Evolutionary conservation across 2,329 filamentous ascomycete genomes (phyloP), one percentile per base, ranked within the genome.

Genomic region (Penicillium sp.): DNA sequence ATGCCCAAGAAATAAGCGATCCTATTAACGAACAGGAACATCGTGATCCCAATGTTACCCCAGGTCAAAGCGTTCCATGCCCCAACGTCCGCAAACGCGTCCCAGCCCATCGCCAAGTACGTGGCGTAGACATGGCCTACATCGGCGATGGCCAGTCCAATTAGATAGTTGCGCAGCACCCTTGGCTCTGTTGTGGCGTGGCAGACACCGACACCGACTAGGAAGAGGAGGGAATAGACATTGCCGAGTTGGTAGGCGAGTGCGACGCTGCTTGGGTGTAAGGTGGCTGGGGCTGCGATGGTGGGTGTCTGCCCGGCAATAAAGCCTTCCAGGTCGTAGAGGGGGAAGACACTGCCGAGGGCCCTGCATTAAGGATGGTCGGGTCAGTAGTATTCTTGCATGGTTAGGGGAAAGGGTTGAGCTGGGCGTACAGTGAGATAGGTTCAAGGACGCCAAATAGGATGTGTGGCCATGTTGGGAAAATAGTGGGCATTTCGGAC

Each of bases 41-140:
- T 81, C 27, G 87, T 90, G 47, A 80, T 79, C 8, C 81, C 86
- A 58, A 91, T 78, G 64, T 91, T 91, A 3, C 88, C 88, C 83
- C 85, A 89, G n/a, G 85, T 82, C 77, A 87, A 81, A 34, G 80
- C 75, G 68, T 89, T 90, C 88, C 88, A 91, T 23, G 70, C 73
- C 5, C 65, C 71, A 12, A 87, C 71, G 60, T 84, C 79, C 42
- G 82, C 58, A 45, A 83, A 78, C 34, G 73, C 74, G 10, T 82
- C 77, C 66, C 76, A 77, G 9, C 85, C 87, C 59, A 90, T 76
- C 7, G 78, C 80, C 64, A 76, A 73, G 55, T 82, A 83, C 16
- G 83, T 87, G 57, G 86, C 78, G 47, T 78, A 82, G 27, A 91
- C 73, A 68, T 91, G 88, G 3, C 85, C 84, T 58, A 90, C 74